These are phyloP conservation scores for Kwoniella europaea DNA, from an alignment of 768 basidiomycete species.

Conservation along the genomic window DNA sequence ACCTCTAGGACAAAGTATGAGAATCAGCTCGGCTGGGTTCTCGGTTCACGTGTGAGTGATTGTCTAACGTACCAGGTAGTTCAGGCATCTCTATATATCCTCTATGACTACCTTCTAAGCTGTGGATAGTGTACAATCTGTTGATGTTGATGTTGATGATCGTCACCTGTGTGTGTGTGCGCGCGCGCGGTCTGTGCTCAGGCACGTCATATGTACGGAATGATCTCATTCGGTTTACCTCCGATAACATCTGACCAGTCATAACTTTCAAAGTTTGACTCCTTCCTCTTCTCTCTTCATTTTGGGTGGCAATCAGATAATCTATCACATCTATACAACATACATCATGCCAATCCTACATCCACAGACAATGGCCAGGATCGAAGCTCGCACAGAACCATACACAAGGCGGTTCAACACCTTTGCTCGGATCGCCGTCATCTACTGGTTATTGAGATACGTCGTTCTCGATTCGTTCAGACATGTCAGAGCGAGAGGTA, in stretches of 20 bases:
- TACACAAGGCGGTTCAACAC: constrained; percentile 21
- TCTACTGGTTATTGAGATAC: constrained; percentile 35
- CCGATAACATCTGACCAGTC: too few species aligned
- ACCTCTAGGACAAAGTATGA: constrained; percentile 64
- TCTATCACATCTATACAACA: not conserved
- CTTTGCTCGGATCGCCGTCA: constrained; percentile 34
- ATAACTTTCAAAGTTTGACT: too few species aligned
- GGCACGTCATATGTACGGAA: too few species aligned
- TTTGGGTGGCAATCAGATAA: not conserved
- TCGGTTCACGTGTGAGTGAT: not conserved
- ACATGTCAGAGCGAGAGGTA: constrained; percentile 51
- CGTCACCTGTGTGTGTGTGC: too few species aligned
- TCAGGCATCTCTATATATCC: constrained; percentile 62
- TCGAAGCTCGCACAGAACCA: constrained; percentile 16
- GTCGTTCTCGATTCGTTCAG: constrained; percentile 37
- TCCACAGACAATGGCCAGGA: constrained; percentile 4
- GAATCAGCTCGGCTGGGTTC: constrained; percentile 7
- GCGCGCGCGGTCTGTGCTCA: too few species aligned
- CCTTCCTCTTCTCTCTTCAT: too few species aligned
- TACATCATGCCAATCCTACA: not conserved
- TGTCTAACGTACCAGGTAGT: constrained; percentile 64
- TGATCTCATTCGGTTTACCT: too few species aligned
- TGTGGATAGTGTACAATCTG: too few species aligned
- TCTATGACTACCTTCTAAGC: not conserved
- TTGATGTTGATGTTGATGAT: too few species aligned